Evolutionary conservation across 179 eudicot genomes (phyloP), one percentile per base, ranked within the genome.

Genomic region (Silene noctiflora): DNA sequence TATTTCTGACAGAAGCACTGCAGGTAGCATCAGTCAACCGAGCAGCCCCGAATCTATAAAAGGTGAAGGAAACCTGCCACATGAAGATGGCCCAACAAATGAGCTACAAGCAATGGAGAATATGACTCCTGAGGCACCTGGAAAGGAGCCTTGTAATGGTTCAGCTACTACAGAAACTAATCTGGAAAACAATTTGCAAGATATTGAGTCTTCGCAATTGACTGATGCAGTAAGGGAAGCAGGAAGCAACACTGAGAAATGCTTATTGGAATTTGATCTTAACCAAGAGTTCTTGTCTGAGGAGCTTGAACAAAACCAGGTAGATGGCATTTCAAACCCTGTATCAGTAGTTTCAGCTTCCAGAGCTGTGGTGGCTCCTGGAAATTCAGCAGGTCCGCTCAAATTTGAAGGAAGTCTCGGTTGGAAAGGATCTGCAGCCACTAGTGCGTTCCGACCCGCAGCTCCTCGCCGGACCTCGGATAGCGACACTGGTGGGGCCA

Each of bases 391-490:
- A 56, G 78, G 91, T 22, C 91, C 96, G 63, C 81, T 94, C 62
- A 86, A 87, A 79, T 91, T 88, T 80, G 96, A 92, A 80, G 97
- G 96, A 33, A 81, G 84, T 75, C 94, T 84, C 76, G 94, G 91
- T 20, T 90, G 97, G 96, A 94, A 94, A 87, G 97, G 96, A 59
- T 91, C 98, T 33, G 97, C 96, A 68, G 87, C 88, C 58, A 92
- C 97, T 42, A 94, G 98, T 88, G 98, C 97, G 76, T 94, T 92
- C 60, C 85, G 89, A 19, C 86, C 88, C 2, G 87, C 92, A 69
- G 85, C 92, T 53, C 87, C 87, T 77, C 88, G 91, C 31, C 84
- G 85, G 62, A 65, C 83, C 24, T 83, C 83, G 69, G 91, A 85
- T 61, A 85, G 80, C 74, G 90, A 89, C n/a, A 89, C 85, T 21